Percentiles rank a stretch among this genome's conserved stretches.
Evolutionary conservation across 2,329 filamentous ascomycete genomes (phyloP).

Genomic region (Ophiostoma tasmaniense): DNA sequence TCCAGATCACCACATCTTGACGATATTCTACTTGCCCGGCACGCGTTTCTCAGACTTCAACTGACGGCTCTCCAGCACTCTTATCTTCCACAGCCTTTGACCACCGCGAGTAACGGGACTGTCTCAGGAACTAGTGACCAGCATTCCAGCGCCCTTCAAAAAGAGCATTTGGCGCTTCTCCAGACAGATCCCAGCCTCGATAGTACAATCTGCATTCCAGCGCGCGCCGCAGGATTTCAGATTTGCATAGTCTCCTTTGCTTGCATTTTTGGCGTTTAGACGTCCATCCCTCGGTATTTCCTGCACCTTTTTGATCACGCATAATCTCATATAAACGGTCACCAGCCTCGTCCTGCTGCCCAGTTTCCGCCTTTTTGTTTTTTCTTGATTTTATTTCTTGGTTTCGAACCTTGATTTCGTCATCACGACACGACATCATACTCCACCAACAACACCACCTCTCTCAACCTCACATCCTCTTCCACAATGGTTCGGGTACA

Average conservation of each 20-base stretch:
- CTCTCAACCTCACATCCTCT: neutral
- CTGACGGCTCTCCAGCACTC: neutral
- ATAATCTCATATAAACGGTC: neutral
- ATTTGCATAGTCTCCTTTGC: neutral
- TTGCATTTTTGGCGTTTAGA: neutral
- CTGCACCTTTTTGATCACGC: neutral
- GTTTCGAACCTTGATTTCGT: neutral
- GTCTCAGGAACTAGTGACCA: neutral
- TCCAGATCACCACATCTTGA: neutral
- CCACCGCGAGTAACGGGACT: neutral
- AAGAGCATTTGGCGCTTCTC: neutral
- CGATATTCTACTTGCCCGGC: neutral
- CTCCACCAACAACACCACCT: conserved; percentile 2
- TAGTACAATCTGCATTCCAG: conserved; percentile 14
- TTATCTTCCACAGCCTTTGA: neutral
- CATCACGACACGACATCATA: neutral
- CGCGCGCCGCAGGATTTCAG: neutral
- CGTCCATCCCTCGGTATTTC: neutral
- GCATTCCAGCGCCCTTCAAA: neutral
- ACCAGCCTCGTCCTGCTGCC: neutral
- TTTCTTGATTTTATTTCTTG: neutral
- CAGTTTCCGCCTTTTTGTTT: neutral
- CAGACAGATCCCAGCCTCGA: conserved; percentile 3
- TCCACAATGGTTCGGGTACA: neutral
- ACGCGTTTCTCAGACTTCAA: conserved; percentile 2